Conservation (phyloP, 2,329 filamentous ascomycete genomes). For the Aspergillus chevalieri region DNA sequence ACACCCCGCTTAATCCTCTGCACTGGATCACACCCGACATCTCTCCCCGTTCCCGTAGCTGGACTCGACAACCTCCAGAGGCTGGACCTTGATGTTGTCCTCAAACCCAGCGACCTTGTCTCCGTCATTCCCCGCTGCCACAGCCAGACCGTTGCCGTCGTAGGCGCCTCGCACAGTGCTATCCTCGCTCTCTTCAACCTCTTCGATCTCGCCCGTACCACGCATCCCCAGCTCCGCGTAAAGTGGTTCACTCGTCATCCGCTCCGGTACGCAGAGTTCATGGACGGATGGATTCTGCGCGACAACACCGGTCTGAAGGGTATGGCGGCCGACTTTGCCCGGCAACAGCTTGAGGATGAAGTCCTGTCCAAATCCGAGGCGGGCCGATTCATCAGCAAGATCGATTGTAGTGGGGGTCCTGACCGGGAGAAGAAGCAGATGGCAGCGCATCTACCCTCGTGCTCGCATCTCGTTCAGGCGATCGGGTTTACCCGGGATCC, state of each 20-base stretch:
- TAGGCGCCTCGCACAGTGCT: slow-evolving; percentile 59
- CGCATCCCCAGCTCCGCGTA: slow-evolving; percentile 50
- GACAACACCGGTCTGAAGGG: slow-evolving; percentile 64
- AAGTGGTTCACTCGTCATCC: slow-evolving; percentile 59
- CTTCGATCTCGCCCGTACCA: slow-evolving; percentile 46
- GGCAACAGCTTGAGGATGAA: slow-evolving; percentile 52
- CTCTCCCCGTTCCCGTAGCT: slow-evolving; percentile 38
- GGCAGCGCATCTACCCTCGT: slow-evolving; percentile 42
- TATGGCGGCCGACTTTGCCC: slow-evolving; percentile 54
- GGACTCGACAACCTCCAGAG: slow-evolving; percentile 32
- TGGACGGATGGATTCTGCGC: slow-evolving; percentile 57
- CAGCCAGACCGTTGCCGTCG: slow-evolving; percentile 46
- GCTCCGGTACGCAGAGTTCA: slow-evolving; percentile 56
- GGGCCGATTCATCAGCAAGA: slow-evolving; percentile 42
- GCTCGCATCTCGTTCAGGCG: slow-evolving; percentile 52
- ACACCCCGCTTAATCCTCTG: slow-evolving; percentile 50
- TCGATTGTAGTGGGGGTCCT: slow-evolving; percentile 38
- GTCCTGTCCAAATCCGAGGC: slow-evolving; percentile 42
- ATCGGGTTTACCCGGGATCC: slow-evolving; percentile 52
- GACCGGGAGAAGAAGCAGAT: slow-evolving; percentile 44
- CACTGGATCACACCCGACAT: slow-evolving; percentile 51
- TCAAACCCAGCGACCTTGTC: slow-evolving; percentile 48
- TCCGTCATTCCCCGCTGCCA: slow-evolving; percentile 33
- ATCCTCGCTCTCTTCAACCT: slow-evolving; percentile 59
- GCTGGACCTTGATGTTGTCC: slow-evolving; percentile 51